A percentile compares a stretch with the other conserved stretches of the same genome.
phyloP scores from a whole-genome alignment of 441 rosid genomes.

The Bruguiera hainesii region DNA sequence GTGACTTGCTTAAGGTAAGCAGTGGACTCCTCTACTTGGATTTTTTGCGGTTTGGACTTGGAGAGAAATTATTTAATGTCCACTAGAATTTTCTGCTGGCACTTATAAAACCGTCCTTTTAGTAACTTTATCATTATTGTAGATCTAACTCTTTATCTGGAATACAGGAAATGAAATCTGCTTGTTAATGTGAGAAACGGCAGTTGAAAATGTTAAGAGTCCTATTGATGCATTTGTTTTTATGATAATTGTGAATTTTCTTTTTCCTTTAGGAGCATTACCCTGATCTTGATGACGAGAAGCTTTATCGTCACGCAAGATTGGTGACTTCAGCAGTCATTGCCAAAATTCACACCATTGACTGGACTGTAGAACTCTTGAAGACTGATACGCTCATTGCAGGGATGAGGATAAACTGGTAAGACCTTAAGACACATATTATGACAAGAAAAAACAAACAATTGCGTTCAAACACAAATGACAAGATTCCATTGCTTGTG shows the following conservation, averaged over 20 bases:
- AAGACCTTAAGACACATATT: background rate
- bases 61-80: background rate
- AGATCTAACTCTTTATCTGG: background rate
- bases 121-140: no score
- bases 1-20: conserved; percentile 52
- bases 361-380: conserved; percentile 78
- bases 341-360: conserved; percentile 83
- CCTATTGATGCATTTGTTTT: no score
- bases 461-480: background rate
- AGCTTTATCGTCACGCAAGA: conserved; percentile 54
- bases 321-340: conserved; percentile 76
- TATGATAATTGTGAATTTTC: background rate
- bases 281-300: conserved; percentile 48
- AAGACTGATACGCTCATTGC: conserved; percentile 65
- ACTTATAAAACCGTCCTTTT: no score
- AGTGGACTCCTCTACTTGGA: background rate
- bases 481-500: no score
- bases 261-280: conserved; percentile 33
- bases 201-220: background rate
- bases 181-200: background rate
- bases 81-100: background rate
- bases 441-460: background rate
- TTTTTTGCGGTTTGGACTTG: background rate
- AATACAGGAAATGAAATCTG: background rate
- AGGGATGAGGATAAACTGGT: conserved; percentile 75